Base-by-base conservation (phyloP, 306 rosid genomes). In the Casuarina equisetifolia region DNA sequence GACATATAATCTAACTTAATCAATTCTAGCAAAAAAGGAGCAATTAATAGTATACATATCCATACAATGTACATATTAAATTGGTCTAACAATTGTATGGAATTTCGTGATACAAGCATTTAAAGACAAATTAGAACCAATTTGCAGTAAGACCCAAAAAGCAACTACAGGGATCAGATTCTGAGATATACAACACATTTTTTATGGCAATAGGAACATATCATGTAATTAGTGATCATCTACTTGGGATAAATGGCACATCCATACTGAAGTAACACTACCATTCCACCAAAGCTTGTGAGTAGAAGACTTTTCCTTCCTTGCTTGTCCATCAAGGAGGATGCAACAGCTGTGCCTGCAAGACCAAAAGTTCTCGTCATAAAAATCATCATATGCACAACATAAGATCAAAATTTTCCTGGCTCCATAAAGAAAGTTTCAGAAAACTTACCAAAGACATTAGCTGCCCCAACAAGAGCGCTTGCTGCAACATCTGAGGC, bases 401-500 rank as follows among this genome's bases (percentile, higher is more conserved):
- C 39, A 35, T 25, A 51, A 52, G n/a, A 76, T 35, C 55, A 71
- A 10, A 54, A 43, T 25, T 19, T 54, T 74, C 78, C 45, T 13
- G 36, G 54, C 45, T 63, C 52, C 8, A 57, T 46, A 49, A 66
- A 63, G 9, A 76, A 74, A 45, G 42, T 74, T 36, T 58, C 32
- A 40, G 51, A 81, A 57, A 73, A 85, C 97, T 63, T 72, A 92
- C 98, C 97, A 17, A 94, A 90, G 72, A 94, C 98, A 77, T 94
- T 94, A 73, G 98, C 89, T 70, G 94, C 91, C 77, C 97, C 98
- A 85, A 92, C 97, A 32, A 94, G 91, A 76, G 97, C 97, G 87
- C 98, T 94, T 66, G 98, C 98, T 74, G 97, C 98, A 77, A 94
- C 92, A 78, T 94, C 98, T 70, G 98, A 94, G 80, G 94, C 78